Evolutionary conservation across 805 yeast genomes (phyloP), one percentile per base, ranked within the genome.

Genomic region (Cyberlindnera japonica): DNA sequence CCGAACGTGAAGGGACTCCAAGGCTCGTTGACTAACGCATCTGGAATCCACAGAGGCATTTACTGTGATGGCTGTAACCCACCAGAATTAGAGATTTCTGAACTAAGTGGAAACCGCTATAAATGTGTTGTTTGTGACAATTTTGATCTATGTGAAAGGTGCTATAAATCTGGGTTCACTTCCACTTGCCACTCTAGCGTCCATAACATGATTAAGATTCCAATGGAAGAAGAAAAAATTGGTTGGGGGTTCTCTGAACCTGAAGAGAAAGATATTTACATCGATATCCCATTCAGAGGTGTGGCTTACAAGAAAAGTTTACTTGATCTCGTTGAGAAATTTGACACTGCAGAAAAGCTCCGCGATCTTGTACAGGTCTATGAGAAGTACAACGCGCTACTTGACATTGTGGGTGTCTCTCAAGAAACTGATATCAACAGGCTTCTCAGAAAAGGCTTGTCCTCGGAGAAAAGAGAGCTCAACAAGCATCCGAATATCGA

Each of bases 51-150:
- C 26, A 31, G 21, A 13, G 23, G 38, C 4, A 32, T 47, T 15
- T 37, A 31, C 28, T 47, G 51, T 37, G 51, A 47, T 22, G 38
- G 24, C 18, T 47, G 50, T 24, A 34, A 41, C 17, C 47, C 50
- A 25, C 40, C 43, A 15, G 45, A 30, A 3, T 9, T 24, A 8
- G 16, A 37, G 8, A 5, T 11, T 2, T 4, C 3, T 5, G 35
- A 26, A 6, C 35, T 47, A 15, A 6, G 13, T 5, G 50, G 50
- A 2, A 19, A 8, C 15, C 33, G 50, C 25, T 47, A 43, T 40
- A 35, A 43, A 33, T 47, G 50, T 18, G 15, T 21, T 3, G 40
- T 35, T 12, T 47, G 50, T 21, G 6, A 33, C 4, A 44, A 45
- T 29, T 45, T 36, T 36, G 49, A 45, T 20, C 20, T 45, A 13